phyloP scores from a whole-genome alignment of 2,329 filamentous ascomycete species.

The Aspergillus proliferans region DNA sequence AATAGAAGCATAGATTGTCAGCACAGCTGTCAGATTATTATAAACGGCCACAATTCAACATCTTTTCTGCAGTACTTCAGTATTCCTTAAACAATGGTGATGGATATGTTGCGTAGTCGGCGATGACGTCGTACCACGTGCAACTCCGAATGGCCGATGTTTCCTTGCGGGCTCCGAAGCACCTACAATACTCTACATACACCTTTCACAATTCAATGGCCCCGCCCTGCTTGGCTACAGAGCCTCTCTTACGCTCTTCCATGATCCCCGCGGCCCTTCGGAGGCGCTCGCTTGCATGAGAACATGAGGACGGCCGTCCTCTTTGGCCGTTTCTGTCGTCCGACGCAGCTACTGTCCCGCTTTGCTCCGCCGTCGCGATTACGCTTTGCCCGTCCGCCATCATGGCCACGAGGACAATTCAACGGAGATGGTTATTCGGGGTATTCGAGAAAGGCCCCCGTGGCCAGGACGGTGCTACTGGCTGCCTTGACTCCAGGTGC shows the following conservation, averaged over 20 bases:
- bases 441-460: conserved; percentile 16
- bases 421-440: conserved; percentile 1
- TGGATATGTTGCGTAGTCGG: conserved; percentile 1
- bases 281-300: conserved; percentile 15
- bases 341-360: conserved; percentile 26
- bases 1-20: too few species aligned
- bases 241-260: conserved; percentile 3
- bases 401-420: conserved; percentile 17
- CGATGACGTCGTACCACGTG: conserved; percentile 20
- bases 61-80: too few species aligned
- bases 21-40: too few species aligned
- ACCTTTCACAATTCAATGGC: neutral
- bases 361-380: conserved; percentile 24
- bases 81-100: neutral
- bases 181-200: neutral
- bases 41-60: too few species aligned
- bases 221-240: neutral
- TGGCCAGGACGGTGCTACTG: conserved; percentile 27
- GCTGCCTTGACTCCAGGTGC: conserved; percentile 51
- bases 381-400: conserved; percentile 14
- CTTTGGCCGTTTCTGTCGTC: conserved; percentile 44
- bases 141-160: conserved; percentile 4
- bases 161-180: neutral
- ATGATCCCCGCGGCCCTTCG: conserved; percentile 2
- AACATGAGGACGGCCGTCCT: conserved; percentile 47